Conservation (phyloP, 2,329 filamentous ascomycete genomes). For the Bipolaris cookei region DNA sequence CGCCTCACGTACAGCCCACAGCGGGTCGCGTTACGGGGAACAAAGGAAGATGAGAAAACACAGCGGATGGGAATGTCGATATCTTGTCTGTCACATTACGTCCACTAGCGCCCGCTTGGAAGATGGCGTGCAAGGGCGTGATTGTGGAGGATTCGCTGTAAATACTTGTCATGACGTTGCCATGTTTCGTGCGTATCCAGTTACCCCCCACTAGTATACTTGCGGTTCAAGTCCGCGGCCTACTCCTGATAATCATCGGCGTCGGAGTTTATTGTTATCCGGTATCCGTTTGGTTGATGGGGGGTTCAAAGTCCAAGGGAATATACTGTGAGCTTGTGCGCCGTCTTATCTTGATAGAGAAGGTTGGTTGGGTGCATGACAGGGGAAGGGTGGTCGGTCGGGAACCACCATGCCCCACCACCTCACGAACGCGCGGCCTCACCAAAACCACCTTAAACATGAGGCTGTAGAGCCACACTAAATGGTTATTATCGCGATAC, state of each 20-base stretch:
- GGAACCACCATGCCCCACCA: no score
- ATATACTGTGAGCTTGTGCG: background rate
- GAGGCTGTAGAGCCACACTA: no score
- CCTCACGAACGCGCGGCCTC: background rate
- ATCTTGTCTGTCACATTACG: conserved; percentile 26
- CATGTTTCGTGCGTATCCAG: conserved; percentile 12
- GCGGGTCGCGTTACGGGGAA: background rate
- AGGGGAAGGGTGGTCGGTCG: background rate
- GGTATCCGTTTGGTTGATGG: background rate
- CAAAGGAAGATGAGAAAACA: background rate
- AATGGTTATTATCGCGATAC: no score
- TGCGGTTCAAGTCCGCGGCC: background rate
- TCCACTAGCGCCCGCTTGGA: conserved; percentile 16
- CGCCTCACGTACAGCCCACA: conserved; percentile 12
- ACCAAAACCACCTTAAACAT: background rate
- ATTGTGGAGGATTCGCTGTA: conserved; percentile 13
- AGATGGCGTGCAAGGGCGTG: conserved; percentile 2
- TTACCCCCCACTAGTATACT: background rate
- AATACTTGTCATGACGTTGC: conserved; percentile 23
- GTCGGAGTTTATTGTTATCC: background rate
- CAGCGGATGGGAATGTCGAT: background rate
- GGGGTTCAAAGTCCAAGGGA: background rate
- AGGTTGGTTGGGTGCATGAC: background rate
- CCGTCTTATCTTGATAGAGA: background rate
- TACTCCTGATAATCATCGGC: background rate